Base-by-base conservation (phyloP, 2,329 filamentous ascomycete genomes). In the Whalleya microplaca region DNA sequence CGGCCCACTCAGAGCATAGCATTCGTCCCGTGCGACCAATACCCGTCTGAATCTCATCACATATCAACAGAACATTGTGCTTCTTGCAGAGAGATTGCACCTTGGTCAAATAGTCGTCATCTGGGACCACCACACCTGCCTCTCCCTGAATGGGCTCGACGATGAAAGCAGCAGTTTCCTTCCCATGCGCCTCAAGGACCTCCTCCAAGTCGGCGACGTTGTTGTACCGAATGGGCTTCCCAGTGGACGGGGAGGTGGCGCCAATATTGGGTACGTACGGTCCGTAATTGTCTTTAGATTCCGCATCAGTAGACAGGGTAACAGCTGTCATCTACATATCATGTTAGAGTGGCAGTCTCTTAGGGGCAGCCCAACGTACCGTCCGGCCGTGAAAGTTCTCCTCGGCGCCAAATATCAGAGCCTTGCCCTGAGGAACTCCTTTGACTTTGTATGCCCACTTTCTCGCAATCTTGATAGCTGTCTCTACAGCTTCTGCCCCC, bases 391-490 rank as follows among this genome's bases (percentile, higher is more conserved):
- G 94, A 79, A 98, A 99, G 81, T 97, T 98, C 77, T 96, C 91
- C 51, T 88, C 80, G 40, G 89, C 93, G 65, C 88, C 88, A 72
- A 98, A 90, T 40, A 98, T 84, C 63, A 95, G 75, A 8, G 94
- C 94, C 80, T 95, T 86, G 71, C 89, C 88, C 73, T 91, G 81
- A 5, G 91, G 87, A 61, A 98, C 94, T 20, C 88, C 87, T 83
- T 98, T 97, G 72, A 91, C 87, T 79, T 96, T 97, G 83, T 97
- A 97, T 4, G 92, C 93, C 94, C 94, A 98, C 78, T 98, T 98
- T 64, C 94, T 84, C 56, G 94, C 94, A 76, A 98, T 87, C 83
- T 98, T 98, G 78, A 98, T 87, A 12, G 90, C 93, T 0, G 94
- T 97, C 82, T 98, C 94, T 37, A 96, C 92, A 8, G 94, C 94